Evolutionary conservation across 2,329 filamentous ascomycete species (phyloP).

Genomic region (Graphium sp.): DNA sequence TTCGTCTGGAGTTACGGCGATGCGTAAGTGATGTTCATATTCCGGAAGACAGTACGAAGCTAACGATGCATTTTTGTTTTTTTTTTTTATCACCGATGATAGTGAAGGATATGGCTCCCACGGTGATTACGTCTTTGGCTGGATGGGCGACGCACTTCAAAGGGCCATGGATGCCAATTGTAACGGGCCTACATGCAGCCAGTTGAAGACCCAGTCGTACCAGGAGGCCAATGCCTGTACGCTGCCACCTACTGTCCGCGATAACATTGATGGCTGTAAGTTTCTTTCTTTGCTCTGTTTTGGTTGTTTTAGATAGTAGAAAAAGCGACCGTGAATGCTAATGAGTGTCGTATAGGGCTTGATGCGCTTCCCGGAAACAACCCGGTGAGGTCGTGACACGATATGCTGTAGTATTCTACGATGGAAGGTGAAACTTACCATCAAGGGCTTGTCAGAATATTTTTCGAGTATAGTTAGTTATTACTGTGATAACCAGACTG

Average conservation of each 20-base stretch:
- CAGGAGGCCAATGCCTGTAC: slow-evolving; percentile 15
- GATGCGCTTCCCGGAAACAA: too few relatives aligned
- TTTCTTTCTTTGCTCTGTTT: too few relatives aligned
- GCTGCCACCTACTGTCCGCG: slow-evolving; percentile 11
- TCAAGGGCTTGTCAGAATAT: too few relatives aligned
- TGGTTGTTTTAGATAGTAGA: too few relatives aligned
- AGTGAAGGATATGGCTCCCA: slow-evolving; percentile 17
- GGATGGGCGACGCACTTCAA: slow-evolving; percentile 15
- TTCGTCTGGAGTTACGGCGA: slow-evolving; percentile 3
- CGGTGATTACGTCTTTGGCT: slow-evolving; percentile 21
- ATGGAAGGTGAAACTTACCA: too few relatives aligned
- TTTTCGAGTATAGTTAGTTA: too few relatives aligned
- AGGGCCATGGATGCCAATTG: slow-evolving; percentile 10
- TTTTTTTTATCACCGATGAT: slow-evolving; percentile 10
- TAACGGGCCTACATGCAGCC: slow-evolving; percentile 10
- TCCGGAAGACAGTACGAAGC: slow-evolving; percentile 12
- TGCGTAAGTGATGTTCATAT: neutral
- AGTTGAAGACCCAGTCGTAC: slow-evolving; percentile 13
- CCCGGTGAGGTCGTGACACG: too few relatives aligned
- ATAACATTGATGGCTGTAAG: slow-evolving; percentile 17
- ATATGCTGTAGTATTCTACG: too few relatives aligned
- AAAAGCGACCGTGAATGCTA: too few relatives aligned
- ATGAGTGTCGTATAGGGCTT: too few relatives aligned
- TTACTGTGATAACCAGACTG: too few relatives aligned
- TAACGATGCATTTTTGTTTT: slow-evolving; percentile 10